These are phyloP conservation scores for Coniochaeta pulveracea DNA, from an alignment of 2,329 filamentous ascomycete species.

Conservation along the genomic window DNA sequence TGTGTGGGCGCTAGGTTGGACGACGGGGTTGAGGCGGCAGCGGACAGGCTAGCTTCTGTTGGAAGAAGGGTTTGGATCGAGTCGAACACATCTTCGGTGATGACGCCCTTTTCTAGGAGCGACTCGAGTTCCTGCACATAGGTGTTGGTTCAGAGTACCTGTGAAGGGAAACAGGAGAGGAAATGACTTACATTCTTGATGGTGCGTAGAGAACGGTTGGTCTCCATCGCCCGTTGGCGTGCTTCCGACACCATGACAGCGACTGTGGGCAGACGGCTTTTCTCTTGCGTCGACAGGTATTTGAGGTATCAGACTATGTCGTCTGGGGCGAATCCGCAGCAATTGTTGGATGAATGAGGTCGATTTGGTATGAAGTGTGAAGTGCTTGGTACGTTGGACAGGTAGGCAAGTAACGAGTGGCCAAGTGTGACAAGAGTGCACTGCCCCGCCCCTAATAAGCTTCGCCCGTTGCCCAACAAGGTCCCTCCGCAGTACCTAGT, in stretches of 20 bases:
- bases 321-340: no score
- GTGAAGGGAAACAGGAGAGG: background rate
- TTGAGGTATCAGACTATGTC: no score
- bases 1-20: slow-evolving; percentile 20
- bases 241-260: slow-evolving; percentile 39
- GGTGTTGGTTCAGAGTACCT: slow-evolving; percentile 8
- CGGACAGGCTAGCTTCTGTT: slow-evolving; percentile 49
- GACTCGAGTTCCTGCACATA: slow-evolving; percentile 72
- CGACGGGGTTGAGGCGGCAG: slow-evolving; percentile 32
- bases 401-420: no score
- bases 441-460: no score
- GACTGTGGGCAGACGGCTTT: no score
- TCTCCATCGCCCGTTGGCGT: slow-evolving; percentile 51
- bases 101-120: slow-evolving; percentile 71
- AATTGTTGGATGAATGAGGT: no score
- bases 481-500: no score
- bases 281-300: no score
- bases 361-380: no score
- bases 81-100: slow-evolving; percentile 65
- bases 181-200: slow-evolving; percentile 61
- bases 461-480: no score
- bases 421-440: no score
- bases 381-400: no score
- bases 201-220: slow-evolving; percentile 75
- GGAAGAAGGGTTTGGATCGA: slow-evolving; percentile 67